Percentiles rank a stretch among this genome's conserved stretches.
Evolutionary conservation across 1,139 yeast genomes (phyloP).

Genomic region (Yarrowia galli): DNA sequence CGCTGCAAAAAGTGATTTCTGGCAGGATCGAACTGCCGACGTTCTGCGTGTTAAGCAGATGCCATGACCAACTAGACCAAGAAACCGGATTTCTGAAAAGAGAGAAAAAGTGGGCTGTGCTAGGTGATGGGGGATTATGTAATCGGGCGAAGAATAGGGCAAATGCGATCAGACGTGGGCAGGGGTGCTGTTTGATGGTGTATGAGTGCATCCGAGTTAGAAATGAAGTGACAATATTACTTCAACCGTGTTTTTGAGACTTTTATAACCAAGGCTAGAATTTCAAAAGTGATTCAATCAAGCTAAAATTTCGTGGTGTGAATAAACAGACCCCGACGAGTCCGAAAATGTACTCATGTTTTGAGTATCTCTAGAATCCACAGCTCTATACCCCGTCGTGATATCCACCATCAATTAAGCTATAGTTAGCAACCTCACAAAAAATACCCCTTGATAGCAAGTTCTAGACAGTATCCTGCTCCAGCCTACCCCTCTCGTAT

Average conservation of each 20-base stretch:
- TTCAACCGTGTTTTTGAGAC: no score
- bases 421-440: not conserved
- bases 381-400: no score
- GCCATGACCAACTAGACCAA: constrained; percentile 99
- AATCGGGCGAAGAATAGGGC: not conserved
- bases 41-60: constrained; percentile 99
- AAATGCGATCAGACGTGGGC: no score
- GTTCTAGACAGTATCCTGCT: no score
- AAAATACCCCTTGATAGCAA: constrained; percentile 7
- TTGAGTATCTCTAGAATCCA: not conserved
- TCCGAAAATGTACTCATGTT: not conserved
- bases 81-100: not conserved
- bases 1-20: constrained; percentile 26
- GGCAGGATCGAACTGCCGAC: constrained; percentile 99
- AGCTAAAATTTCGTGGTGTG: not conserved
- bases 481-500: no score
- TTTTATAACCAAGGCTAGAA: no score
- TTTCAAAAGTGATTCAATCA: not conserved
- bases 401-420: not conserved
- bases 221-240: no score
- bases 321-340: not conserved
- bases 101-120: not conserved
- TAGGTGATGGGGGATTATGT: not conserved
- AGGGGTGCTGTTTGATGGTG: no score
- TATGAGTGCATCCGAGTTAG: no score